Evolutionary conservation across 495 filamentous ascomycete genomes (phyloP), one percentile per base, ranked within the genome.

Genomic region (Lasiosphaeria hispida): DNA sequence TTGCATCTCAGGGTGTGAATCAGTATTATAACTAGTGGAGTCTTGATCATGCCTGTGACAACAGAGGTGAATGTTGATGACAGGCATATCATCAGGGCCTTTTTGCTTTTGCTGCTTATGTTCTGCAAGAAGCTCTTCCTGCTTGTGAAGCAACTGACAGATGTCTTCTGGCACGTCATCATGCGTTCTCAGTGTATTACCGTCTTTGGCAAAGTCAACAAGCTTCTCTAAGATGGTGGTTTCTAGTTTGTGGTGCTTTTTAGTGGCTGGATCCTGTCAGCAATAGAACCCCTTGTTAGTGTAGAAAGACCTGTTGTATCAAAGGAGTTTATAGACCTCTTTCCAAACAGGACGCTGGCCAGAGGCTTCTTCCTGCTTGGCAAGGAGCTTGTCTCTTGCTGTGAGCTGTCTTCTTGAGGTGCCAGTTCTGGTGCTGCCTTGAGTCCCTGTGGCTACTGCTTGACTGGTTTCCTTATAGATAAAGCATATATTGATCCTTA

Each of bases 171-270:
- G 50, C 37, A 53, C 50, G 10, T 53, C 35, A 0, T 53, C 37
- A 41, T 53, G 35, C 50, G 50, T 53, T 53, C 50, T 53, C 37
- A 53, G 37, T 53, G 50, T 53, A 42, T 41, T 53, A 30, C 50
- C 50, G 0, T 42, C 50, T 30, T 53, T 18, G 17, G 50, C 50
- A 15, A 53, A 53, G 50, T 42, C 50, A 40, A 53, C 38, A 41
- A 53, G 36, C 50, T 53, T 53, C 38, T 53, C 36, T 10, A 53
- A 13, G 13, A 53, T 7, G 10, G 50, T 53, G 4, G 50, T 53
- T 42, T 53, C 38, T 4, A 53, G 17, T 30, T 53, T 53, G 38
- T 53, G 17, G 50, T 53, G 50, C n/a, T 53, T 53, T 53, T 53
- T 1, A 30, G 50, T 53, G 36, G n/a, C 35, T 42, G 50, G 50